These are phyloP conservation scores for Fusarium foetens DNA, from an alignment of 2,329 filamentous ascomycete genomes.

Conservation along the genomic window DNA sequence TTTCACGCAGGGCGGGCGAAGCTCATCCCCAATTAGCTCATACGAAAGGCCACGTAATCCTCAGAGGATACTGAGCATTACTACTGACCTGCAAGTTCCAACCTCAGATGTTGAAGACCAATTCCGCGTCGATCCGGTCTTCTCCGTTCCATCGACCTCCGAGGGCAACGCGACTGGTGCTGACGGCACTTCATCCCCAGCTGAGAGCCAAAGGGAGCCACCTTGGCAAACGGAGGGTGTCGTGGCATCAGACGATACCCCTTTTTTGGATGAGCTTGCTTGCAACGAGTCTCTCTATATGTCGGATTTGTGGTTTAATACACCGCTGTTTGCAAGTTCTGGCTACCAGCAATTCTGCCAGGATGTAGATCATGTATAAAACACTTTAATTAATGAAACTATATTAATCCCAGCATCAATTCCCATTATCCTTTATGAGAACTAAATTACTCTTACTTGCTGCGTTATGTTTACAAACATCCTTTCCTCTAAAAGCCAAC, in stretches of 20 bases:
- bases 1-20: neutral
- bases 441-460: slow-evolving; percentile 25
- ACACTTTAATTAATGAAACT: no score
- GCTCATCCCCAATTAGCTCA: neutral
- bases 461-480: slow-evolving; percentile 28
- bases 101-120: neutral
- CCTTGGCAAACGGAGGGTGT: neutral
- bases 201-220: neutral
- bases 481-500: slow-evolving; percentile 22
- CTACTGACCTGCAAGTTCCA: neutral
- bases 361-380: no score
- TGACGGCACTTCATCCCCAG: neutral
- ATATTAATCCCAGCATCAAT: neutral
- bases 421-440: neutral
- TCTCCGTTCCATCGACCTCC: neutral
- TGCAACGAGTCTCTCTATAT: no score
- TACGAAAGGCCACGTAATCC: neutral
- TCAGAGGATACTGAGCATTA: neutral
- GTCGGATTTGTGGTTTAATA: no score
- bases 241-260: no score
- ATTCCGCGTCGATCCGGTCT: neutral
- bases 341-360: no score
- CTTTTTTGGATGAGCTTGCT: no score
- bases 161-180: neutral
- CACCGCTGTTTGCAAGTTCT: no score